phyloP scores from a whole-genome alignment of 83 land plant genomes.

The Isoetes engelmannii region DNA sequence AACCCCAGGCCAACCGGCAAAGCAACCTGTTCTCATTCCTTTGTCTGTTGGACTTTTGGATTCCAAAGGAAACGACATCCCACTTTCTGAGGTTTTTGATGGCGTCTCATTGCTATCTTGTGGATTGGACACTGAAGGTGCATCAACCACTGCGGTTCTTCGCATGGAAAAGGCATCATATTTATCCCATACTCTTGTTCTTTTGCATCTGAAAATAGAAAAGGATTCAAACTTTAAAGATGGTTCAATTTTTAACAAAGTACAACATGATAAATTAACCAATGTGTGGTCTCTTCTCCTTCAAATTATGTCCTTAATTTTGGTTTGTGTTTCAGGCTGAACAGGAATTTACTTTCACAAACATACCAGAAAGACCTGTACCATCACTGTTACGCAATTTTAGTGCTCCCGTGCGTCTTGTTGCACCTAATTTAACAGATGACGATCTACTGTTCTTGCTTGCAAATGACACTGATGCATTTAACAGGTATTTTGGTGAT shows the following conservation, averaged over 20 bases:
- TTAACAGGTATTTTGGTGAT: slow-evolving; percentile 54
- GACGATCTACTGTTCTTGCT: slow-evolving; percentile 73
- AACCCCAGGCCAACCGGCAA: slow-evolving; percentile 87
- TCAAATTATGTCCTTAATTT: neutral
- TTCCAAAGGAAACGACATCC: slow-evolving; percentile 65
- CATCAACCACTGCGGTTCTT: slow-evolving; percentile 59
- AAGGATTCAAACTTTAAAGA: neutral
- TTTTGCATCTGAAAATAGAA: neutral
- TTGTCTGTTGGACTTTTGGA: slow-evolving; percentile 74
- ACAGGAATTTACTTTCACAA: slow-evolving; percentile 75
- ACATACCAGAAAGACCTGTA: slow-evolving; percentile 62
- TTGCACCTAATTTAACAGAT: slow-evolving; percentile 62
- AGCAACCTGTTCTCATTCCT: slow-evolving; percentile 91
- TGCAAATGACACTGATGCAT: slow-evolving; percentile 91
- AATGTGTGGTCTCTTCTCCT: neutral
- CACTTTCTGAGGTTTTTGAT: slow-evolving; percentile 56
- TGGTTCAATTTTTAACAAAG: no score
- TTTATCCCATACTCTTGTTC: neutral
- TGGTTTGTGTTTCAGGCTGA: slow-evolving; percentile 53
- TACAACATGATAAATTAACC: neutral
- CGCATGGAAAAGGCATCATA: slow-evolving; percentile 56
- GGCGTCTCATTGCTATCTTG: slow-evolving; percentile 41
- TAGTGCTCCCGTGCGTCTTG: slow-evolving; percentile 85
- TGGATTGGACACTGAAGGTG: slow-evolving; percentile 23
- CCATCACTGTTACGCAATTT: slow-evolving; percentile 80